Conservation (phyloP, 495 filamentous ascomycete genomes). For the Collariella sp. region DNA sequence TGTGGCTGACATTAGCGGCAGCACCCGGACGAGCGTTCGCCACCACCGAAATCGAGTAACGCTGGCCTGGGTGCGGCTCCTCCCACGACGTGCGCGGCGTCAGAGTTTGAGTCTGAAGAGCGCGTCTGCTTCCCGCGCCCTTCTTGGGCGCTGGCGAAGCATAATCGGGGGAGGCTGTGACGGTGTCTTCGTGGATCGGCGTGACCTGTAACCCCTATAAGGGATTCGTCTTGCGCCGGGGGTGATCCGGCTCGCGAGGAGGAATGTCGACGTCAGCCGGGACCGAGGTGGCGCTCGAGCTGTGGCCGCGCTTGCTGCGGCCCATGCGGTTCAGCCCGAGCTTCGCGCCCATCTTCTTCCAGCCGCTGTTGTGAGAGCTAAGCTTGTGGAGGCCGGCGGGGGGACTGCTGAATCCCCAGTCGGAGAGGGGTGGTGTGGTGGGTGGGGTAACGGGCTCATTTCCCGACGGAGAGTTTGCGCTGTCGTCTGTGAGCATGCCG, state of each 20-base stretch:
- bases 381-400: conserved; percentile 44
- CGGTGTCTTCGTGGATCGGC: conserved; percentile 34
- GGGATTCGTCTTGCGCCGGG: conserved; percentile 27
- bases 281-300: conserved; percentile 29
- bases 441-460: conserved; percentile 81
- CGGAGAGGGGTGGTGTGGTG: conserved; percentile 66
- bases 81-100: conserved; percentile 31
- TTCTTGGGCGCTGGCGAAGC: conserved; percentile 13
- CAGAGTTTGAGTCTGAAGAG: conserved; percentile 12
- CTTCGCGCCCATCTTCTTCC: conserved; percentile 81
- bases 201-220: conserved; percentile 51
- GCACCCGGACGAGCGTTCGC: conserved; percentile 25
- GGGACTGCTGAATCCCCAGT: conserved; percentile 46
- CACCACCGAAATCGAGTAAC: conserved; percentile 28
- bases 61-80: conserved; percentile 40
- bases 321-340: conserved; percentile 59
- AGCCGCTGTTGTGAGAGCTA: conserved; percentile 49
- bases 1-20: conserved; percentile 17
- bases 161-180: conserved; percentile 17
- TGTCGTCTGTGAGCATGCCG: conserved; percentile 42
- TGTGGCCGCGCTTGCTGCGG: conserved; percentile 33
- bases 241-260: conserved; percentile 23
- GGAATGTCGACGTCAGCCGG: conserved; percentile 19
- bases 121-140: conserved; percentile 7
- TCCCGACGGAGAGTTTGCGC: conserved; percentile 44